Conservation (phyloP, 2,329 filamentous ascomycete species). For the Colletotrichum tabaci region DNA sequence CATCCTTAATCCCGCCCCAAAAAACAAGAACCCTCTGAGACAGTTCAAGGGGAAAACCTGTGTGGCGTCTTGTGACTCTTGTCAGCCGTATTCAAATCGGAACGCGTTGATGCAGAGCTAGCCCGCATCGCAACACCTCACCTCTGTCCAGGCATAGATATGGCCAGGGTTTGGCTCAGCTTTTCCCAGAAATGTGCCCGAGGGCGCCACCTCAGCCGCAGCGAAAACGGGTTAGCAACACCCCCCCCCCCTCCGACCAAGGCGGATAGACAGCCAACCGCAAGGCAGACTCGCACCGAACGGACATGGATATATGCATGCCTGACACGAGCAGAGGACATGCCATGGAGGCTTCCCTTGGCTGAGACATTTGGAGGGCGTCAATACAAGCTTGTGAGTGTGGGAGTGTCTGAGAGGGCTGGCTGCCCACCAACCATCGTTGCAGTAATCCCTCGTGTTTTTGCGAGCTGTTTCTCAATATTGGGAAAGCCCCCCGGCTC, state of each 20-base stretch:
- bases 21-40: no score
- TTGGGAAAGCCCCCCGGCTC: background rate
- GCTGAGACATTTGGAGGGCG: background rate
- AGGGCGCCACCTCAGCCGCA: constrained; percentile 19
- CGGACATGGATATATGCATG: background rate
- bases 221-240: constrained; percentile 12
- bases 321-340: background rate
- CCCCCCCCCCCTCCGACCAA: background rate
- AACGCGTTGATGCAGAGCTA: background rate
- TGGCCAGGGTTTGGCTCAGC: background rate
- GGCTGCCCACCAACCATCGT: background rate
- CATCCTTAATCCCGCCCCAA: background rate
- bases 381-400: no score
- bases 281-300: constrained; percentile 8
- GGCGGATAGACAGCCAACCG: constrained; percentile 13
- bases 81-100: background rate
- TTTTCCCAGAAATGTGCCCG: background rate
- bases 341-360: background rate
- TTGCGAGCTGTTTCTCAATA: background rate
- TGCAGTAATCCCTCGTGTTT: background rate
- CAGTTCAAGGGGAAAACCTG: background rate
- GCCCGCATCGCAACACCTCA: background rate
- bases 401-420: background rate
- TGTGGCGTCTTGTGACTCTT: constrained; percentile 5
- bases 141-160: no score